Conservation (phyloP, 75 land plant species). For the Isoetes taiwanensis region DNA sequence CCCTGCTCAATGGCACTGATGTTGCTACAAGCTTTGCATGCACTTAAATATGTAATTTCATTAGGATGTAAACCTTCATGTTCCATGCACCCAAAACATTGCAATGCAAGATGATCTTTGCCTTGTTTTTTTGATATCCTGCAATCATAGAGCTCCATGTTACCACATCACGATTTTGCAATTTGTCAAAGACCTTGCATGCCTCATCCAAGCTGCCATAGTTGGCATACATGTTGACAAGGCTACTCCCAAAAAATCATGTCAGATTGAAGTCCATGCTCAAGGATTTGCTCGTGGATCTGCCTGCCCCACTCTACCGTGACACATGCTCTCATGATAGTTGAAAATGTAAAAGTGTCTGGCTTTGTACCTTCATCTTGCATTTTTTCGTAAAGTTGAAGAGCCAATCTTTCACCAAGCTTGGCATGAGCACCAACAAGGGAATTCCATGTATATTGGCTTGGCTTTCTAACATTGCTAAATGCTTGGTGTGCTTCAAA, state of each 20-base stretch:
- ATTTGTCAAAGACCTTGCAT: not conserved
- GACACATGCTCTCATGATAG: not conserved
- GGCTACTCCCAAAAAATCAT: not conserved
- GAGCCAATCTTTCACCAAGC: not conserved
- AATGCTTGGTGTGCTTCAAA: conserved; percentile 3
- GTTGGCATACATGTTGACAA: conserved; percentile 8
- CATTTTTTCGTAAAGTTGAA: not conserved
- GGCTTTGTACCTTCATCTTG: no score
- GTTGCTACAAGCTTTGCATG: not conserved
- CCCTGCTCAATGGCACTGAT: not conserved
- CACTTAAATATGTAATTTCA: not conserved
- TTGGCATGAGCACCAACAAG: not conserved
- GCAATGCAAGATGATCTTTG: not conserved
- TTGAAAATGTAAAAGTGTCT: no score
- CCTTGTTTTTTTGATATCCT: not conserved
- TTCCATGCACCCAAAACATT: not conserved
- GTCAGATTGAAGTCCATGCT: not conserved
- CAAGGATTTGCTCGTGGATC: not conserved
- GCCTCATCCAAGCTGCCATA: conserved; percentile 6
- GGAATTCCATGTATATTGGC: not conserved
- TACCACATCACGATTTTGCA: not conserved
- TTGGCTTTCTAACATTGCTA: not conserved
- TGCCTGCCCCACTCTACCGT: not conserved
- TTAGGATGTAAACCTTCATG: not conserved
- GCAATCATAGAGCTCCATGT: not conserved